These are phyloP conservation scores for Amanita phalloides DNA, from an alignment of 768 basidiomycete genomes.

Conservation along the genomic window DNA sequence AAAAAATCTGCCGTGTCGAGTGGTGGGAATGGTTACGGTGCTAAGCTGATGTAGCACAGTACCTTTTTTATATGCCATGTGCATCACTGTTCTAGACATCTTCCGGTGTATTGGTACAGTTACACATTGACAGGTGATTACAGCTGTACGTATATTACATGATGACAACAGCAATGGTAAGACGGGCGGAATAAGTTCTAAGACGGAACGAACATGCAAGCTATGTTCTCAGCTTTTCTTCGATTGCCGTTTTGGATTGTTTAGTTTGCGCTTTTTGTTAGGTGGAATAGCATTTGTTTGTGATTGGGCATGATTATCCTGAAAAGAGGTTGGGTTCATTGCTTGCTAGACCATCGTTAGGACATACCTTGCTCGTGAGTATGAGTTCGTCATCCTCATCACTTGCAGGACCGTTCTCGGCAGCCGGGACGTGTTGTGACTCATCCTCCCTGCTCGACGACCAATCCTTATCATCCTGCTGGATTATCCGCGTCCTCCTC, in stretches of 20 bases:
- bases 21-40: conserved; percentile 21
- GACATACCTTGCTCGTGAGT: conserved; percentile 45
- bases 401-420: conserved; percentile 19
- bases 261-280: conserved; percentile 24
- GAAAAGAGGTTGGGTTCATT: not conserved
- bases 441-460: conserved; percentile 8
- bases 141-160: not conserved
- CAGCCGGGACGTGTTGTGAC: not conserved
- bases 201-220: too few relatives aligned
- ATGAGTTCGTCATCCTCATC: conserved; percentile 51
- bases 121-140: not conserved
- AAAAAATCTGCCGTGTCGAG: conserved; percentile 40
- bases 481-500: conserved; percentile 7
- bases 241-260: conserved; percentile 1
- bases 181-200: too few relatives aligned
- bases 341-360: not conserved
- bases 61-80: conserved; percentile 2
- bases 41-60: conserved; percentile 34
- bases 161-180: too few relatives aligned
- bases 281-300: conserved; percentile 14
- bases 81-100: not conserved
- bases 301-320: not conserved
- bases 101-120: not conserved
- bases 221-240: not conserved
- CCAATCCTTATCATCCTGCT: conserved; percentile 17